Percentiles rank a stretch among this genome's conserved stretches.
phyloP scores from a whole-genome alignment of 306 rosid genomes.

The Urtica urens region DNA sequence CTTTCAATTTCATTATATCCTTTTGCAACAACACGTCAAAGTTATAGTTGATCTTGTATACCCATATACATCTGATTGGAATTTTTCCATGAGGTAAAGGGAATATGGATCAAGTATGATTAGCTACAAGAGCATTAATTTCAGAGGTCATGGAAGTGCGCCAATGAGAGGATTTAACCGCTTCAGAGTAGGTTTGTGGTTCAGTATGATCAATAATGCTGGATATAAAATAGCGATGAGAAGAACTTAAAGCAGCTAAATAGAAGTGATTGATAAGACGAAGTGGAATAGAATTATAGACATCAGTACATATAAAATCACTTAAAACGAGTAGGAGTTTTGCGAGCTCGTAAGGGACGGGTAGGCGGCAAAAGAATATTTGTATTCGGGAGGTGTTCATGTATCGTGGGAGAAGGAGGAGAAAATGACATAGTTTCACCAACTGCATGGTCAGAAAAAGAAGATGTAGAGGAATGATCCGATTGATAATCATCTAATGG shows the following conservation, averaged over 20 bases:
- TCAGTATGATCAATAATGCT: neutral
- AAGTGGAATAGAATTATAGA: neutral
- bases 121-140: neutral
- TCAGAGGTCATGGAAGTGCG: neutral
- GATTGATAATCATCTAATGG: no score
- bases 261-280: slow-evolving; percentile 3
- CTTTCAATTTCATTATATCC: neutral
- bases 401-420: neutral
- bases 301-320: no score
- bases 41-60: slow-evolving; percentile 1
- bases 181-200: no score
- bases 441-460: no score
- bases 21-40: neutral
- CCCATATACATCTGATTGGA: neutral
- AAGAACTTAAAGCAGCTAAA: neutral
- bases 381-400: neutral
- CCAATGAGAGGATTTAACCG: neutral
- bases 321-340: neutral
- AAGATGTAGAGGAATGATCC: neutral
- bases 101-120: neutral
- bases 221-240: neutral
- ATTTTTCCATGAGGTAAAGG: neutral
- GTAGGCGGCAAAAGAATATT: no score
- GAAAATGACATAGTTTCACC: no score
- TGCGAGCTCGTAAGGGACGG: no score